Conservation (phyloP, 768 basidiomycete species). For the Lepiota venenata region DNA sequence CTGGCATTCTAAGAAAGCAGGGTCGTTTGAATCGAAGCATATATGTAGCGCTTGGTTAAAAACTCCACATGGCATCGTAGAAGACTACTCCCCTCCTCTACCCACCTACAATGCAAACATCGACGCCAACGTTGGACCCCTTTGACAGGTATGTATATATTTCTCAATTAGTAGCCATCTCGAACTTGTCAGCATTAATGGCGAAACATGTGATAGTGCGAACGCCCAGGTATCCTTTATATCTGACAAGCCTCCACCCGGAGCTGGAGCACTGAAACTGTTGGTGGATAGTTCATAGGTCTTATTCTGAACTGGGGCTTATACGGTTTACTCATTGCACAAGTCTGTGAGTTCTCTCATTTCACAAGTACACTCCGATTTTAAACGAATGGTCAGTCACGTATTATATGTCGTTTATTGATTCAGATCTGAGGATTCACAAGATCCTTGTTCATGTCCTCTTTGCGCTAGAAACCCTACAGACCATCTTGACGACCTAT, state of each 20-base stretch:
- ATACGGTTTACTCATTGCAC: not conserved
- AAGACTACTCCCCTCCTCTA: too few species aligned
- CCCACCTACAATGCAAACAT: too few species aligned
- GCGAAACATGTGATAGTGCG: not conserved
- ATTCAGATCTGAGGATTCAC: not conserved
- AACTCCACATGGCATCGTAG: not conserved
- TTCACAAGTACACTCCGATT: not conserved
- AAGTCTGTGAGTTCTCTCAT: not conserved
- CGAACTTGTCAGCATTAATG: too few species aligned
- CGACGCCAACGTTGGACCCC: not conserved
- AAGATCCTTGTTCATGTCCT: not conserved
- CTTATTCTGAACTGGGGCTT: slow-evolving; percentile 2
- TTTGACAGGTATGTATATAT: not conserved
- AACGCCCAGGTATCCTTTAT: not conserved
- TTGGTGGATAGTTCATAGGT: slow-evolving; percentile 1
- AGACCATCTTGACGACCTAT: not conserved
- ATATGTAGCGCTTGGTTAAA: too few species aligned
- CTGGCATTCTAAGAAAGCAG: too few species aligned
- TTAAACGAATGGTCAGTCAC: not conserved
- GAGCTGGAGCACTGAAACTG: not conserved
- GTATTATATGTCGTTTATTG: not conserved
- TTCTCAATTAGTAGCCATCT: not conserved
- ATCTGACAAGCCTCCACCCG: too few species aligned
- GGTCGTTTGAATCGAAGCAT: too few species aligned
- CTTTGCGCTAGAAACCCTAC: not conserved